These are phyloP conservation scores for Aspergillus hiratsukae DNA, from an alignment of 2,329 filamentous ascomycete genomes.

Conservation along the genomic window DNA sequence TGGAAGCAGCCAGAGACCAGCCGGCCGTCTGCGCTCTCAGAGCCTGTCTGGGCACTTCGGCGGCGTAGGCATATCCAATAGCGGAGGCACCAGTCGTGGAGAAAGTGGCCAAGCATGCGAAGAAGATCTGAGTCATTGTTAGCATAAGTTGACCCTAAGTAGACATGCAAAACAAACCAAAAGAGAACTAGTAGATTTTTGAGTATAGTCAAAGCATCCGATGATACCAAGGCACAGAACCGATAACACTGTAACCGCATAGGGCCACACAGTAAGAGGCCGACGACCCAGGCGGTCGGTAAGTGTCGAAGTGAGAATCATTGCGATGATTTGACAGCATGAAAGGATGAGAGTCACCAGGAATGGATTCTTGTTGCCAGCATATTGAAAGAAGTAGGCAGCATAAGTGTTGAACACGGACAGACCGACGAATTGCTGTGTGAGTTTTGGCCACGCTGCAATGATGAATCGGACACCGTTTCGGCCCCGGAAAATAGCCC, in stretches of 20 bases:
- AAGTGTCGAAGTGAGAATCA: conserved; percentile 33
- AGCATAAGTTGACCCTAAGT: too few relatives aligned
- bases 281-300: conserved; percentile 37
- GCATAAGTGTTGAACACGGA: too few relatives aligned
- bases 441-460: too few relatives aligned
- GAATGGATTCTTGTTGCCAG: conserved; percentile 41
- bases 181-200: conserved; percentile 31
- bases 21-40: conserved; percentile 37
- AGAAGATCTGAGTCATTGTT: conserved; percentile 42
- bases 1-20: conserved; percentile 39
- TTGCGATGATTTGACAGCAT: conserved; percentile 41
- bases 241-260: conserved; percentile 34
- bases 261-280: conserved; percentile 39
- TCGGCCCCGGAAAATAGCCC: too few relatives aligned
- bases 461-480: too few relatives aligned
- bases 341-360: conserved; percentile 41
- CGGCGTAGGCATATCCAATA: conserved; percentile 42
- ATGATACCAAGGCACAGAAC: conserved; percentile 38
- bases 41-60: conserved; percentile 41
- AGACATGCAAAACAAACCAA: too few relatives aligned
- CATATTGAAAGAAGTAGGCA: conserved; percentile 25
- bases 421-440: too few relatives aligned
- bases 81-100: conserved; percentile 41
- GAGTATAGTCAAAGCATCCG: conserved; percentile 38
- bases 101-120: conserved; percentile 40